Percentiles rank a stretch among this genome's conserved stretches.
phyloP scores from a whole-genome alignment of 1,284 basidiomycete species.

The Vanrija sp. region DNA sequence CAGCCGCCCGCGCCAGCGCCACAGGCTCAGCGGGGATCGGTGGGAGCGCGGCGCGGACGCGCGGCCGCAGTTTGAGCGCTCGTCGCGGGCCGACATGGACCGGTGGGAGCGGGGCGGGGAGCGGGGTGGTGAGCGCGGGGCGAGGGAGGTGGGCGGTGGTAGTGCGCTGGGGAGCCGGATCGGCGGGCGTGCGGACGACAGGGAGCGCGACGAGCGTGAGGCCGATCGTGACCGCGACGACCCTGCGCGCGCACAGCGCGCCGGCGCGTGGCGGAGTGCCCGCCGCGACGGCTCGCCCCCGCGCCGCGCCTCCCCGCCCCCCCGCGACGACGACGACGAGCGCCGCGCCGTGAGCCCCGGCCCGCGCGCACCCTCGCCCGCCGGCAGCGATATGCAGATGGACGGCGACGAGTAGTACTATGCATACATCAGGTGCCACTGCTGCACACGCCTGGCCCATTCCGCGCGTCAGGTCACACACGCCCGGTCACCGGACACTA shows the following conservation, averaged over 20 bases:
- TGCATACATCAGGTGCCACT: too few species aligned
- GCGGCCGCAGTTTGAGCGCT: conserved; percentile 14
- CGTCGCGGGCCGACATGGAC: conserved; percentile 27
- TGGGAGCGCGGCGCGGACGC: conserved; percentile 23
- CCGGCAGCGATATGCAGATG: too few species aligned
- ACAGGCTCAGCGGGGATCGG: conserved; percentile 7
- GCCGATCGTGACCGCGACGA: background rate
- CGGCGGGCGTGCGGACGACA: conserved; percentile 3
- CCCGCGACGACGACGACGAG: too few species aligned
- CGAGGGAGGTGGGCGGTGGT: conserved; percentile 3
- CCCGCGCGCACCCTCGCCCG: too few species aligned
- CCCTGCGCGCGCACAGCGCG: background rate
- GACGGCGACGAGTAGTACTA: too few species aligned
- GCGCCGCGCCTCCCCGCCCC: too few species aligned
- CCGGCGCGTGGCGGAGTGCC: background rate
- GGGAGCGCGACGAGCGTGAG: conserved; percentile 6
- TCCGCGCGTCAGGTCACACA: too few species aligned
- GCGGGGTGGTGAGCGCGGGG: conserved; percentile 10
- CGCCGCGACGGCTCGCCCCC: too few species aligned
- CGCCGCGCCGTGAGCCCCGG: too few species aligned
- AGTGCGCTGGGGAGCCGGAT: conserved; percentile 9
- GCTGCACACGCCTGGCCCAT: too few species aligned
- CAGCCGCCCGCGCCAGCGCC: conserved; percentile 12
- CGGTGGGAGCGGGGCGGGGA: conserved; percentile 23
- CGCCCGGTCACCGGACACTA: too few species aligned